These are phyloP conservation scores for Mortierella sp. DNA, from an alignment of 371 early-diverging fungal genomes.

Conservation along the genomic window DNA sequence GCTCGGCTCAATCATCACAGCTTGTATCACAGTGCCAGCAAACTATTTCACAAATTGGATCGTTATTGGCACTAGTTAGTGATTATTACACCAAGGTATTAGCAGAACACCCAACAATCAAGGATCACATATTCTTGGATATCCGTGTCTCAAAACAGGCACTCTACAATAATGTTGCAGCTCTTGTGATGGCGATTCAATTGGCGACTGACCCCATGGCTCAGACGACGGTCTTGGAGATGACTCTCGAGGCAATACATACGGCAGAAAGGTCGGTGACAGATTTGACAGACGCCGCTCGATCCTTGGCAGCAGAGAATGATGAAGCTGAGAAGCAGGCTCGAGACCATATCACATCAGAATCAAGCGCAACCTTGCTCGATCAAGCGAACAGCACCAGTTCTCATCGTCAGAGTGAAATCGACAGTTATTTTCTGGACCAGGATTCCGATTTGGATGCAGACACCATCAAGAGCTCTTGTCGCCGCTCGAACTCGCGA, in stretches of 20 bases:
- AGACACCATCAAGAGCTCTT: conserved; percentile 17
- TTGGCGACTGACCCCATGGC: conserved; percentile 64
- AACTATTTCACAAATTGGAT: conserved; percentile 37
- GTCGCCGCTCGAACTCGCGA: conserved; percentile 34
- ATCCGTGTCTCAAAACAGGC: conserved; percentile 74
- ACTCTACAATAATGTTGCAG: conserved; percentile 75
- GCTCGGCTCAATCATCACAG: conserved; percentile 46
- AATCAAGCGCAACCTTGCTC: conserved; percentile 14
- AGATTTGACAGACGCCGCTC: conserved; percentile 26
- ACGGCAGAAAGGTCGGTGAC: conserved; percentile 25
- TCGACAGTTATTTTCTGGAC: conserved; percentile 22
- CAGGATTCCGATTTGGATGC: conserved; percentile 34
- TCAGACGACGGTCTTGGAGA: conserved; percentile 31
- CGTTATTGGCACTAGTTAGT: conserved; percentile 31
- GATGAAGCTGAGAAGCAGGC: conserved; percentile 20
- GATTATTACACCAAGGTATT: conserved; percentile 45
- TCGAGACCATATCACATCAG: conserved; percentile 7
- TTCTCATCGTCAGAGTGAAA: conserved; percentile 16
- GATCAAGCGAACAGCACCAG: conserved; percentile 4
- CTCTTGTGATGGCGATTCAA: conserved; percentile 73
- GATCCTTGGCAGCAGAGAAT: conserved; percentile 30
- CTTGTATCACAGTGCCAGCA: conserved; percentile 39
- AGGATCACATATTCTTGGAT: conserved; percentile 63
- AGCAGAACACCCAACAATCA: conserved; percentile 49
- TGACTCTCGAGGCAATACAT: conserved; percentile 32